A percentile compares a stretch with the other conserved stretches of the same genome.
Conservation (phyloP, 306 rosid species). For the Prunus campanulata region DNA sequence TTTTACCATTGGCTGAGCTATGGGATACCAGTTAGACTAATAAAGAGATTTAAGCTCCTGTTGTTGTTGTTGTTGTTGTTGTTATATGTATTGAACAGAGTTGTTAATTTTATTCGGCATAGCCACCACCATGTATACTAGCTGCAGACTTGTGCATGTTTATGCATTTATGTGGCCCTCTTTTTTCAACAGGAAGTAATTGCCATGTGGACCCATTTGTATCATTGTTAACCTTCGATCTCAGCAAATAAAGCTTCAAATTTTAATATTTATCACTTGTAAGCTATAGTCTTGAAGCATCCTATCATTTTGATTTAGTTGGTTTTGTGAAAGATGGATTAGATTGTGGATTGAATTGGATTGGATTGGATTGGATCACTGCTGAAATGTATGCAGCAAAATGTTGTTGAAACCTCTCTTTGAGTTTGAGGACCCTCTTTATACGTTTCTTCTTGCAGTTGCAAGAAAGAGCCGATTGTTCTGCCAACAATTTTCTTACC, state of each 20-base stretch:
- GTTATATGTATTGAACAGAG: conserved; percentile 28
- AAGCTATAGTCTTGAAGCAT: background rate
- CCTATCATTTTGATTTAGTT: no score
- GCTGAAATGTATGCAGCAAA: no score
- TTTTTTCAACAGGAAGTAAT: conserved; percentile 33
- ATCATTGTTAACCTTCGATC: conserved; percentile 20
- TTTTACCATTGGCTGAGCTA: conserved; percentile 78
- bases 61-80: conserved; percentile 37
- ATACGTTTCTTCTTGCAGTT: no score
- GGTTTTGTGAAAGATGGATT: no score
- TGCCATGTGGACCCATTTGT: conserved; percentile 34
- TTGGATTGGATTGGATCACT: no score
- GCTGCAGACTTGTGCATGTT: conserved; percentile 44
- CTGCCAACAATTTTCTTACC: no score
- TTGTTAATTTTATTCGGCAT: conserved; percentile 29
- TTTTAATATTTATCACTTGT: background rate
- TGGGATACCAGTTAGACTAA: conserved; percentile 42
- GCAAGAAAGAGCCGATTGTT: no score
- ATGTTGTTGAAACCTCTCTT: no score
- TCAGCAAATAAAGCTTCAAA: conserved; percentile 38
- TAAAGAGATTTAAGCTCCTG: conserved; percentile 35
- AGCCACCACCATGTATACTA: conserved; percentile 31
- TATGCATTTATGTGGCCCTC: conserved; percentile 31
- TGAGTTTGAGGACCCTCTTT: no score
- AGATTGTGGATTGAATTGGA: no score